phyloP scores from a whole-genome alignment of 164 flowering plant species.

The Tinospora cordifolia region DNA sequence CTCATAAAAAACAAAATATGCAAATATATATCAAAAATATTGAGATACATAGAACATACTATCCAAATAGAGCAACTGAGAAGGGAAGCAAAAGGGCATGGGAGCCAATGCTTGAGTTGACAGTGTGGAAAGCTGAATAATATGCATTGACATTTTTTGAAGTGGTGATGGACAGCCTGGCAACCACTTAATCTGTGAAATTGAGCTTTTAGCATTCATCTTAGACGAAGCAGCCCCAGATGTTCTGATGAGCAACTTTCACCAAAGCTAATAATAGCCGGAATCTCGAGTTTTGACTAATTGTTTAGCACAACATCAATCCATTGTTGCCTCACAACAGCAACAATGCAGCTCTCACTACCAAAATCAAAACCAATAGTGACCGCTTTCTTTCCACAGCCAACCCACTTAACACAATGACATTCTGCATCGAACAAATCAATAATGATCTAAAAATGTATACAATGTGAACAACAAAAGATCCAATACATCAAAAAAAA shows the following conservation, averaged over 20 bases:
- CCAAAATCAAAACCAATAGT: constrained; percentile 94
- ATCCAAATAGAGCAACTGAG: constrained; percentile 66
- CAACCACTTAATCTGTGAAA: constrained; percentile 75
- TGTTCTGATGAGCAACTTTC: constrained; percentile 83
- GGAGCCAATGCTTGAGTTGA: constrained; percentile 66
- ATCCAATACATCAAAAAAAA: too few species aligned
- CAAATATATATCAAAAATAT: too few species aligned
- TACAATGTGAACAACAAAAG: too few species aligned
- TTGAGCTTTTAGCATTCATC: constrained; percentile 80
- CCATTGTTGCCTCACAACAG: constrained; percentile 87
- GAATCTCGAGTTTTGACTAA: constrained; percentile 88
- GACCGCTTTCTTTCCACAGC: too few species aligned
- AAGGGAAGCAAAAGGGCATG: constrained; percentile 76
- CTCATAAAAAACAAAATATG: too few species aligned
- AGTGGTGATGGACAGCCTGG: constrained; percentile 88
- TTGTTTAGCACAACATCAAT: constrained; percentile 96
- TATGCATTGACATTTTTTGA: constrained; percentile 68
- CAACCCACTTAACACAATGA: too few species aligned
- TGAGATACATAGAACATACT: constrained; percentile 32
- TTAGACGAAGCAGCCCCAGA: constrained; percentile 81
- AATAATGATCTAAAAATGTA: too few species aligned
- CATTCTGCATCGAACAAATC: too few species aligned
- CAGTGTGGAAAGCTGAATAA: constrained; percentile 58
- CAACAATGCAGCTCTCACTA: constrained; percentile 85
- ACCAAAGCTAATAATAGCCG: constrained; percentile 83